Percentiles rank a stretch among this genome's conserved stretches.
Conservation (phyloP, 768 basidiomycete genomes). For the Termitomyces sp. region DNA sequence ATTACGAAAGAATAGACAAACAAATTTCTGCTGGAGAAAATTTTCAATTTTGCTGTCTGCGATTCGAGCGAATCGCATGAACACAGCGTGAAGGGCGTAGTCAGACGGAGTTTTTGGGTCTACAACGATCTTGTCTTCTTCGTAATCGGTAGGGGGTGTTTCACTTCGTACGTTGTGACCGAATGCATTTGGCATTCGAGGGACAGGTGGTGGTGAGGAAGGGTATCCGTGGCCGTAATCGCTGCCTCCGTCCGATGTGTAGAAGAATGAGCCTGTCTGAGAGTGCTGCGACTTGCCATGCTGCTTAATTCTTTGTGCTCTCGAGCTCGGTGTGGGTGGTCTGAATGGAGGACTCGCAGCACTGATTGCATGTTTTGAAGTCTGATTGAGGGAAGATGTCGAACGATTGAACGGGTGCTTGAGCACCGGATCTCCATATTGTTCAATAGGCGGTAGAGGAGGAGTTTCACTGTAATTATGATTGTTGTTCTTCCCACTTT, state of each 20-base stretch:
- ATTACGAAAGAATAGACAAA: slow-evolving; percentile 29
- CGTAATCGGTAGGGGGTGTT: slow-evolving; percentile 48
- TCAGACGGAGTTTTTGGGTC: slow-evolving; percentile 83
- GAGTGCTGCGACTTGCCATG: slow-evolving; percentile 79
- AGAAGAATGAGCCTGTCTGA: slow-evolving; percentile 68
- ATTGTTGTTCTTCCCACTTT: slow-evolving; percentile 43
- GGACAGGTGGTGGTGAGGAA: slow-evolving; percentile 72
- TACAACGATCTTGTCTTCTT: slow-evolving; percentile 63
- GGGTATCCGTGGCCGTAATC: slow-evolving; percentile 55
- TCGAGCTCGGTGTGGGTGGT: slow-evolving; percentile 57
- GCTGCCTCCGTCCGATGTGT: slow-evolving; percentile 66
- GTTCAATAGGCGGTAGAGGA: slow-evolving; percentile 70
- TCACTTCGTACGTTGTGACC: slow-evolving; percentile 44
- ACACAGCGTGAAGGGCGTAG: slow-evolving; percentile 83
- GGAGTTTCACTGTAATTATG: slow-evolving; percentile 56
- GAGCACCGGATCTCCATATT: slow-evolving; percentile 64
- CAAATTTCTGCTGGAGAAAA: slow-evolving; percentile 65
- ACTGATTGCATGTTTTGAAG: slow-evolving; percentile 30
- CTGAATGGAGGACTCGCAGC: slow-evolving; percentile 51
- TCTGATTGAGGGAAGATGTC: slow-evolving; percentile 66
- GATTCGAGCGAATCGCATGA: slow-evolving; percentile 77
- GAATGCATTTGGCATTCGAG: slow-evolving; percentile 65
- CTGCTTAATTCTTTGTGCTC: slow-evolving; percentile 41
- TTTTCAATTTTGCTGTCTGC: slow-evolving; percentile 78
- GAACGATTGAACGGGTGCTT: slow-evolving; percentile 84